Base-by-base conservation (phyloP, 2,329 filamentous ascomycete species). In the Hypoxylon sp. region DNA sequence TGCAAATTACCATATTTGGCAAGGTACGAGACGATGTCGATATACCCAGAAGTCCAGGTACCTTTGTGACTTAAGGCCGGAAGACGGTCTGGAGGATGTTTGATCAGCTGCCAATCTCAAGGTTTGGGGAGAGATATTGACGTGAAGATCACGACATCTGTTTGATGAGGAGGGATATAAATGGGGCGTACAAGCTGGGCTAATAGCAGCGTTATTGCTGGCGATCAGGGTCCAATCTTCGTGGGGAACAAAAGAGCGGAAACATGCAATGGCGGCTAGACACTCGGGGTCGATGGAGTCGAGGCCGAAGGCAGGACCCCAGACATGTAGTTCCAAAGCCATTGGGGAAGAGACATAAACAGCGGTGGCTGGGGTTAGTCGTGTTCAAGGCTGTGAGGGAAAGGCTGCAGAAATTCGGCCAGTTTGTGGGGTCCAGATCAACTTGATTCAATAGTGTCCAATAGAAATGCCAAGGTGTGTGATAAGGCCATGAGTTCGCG, bases 281-380 rank as follows among this genome's bases (percentile, higher is more conserved):
- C 94, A 98, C 82, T 97, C 92, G 47, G 95, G 85, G 75, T 98
- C 94, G 74, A 98, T 91, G 45, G 96, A 98, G 12, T 95, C 90
- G 46, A 97, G 87, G 41, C 89, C 90, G 78, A 97, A 97, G 41
- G 92, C 94, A 58, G 93, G 90, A 52, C 94, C 94, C 91, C 94
- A 97, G 75, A 97, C 87, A 80, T 97, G 91, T 65, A 99, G 87
- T 80, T 95, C 88, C 51, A 93, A 81, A 68, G 88, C 74, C 78
- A 79, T 81, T 56, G 55, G 32, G 32, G 25, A 50, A 21, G 14
- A 29, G n/a, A 39, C 19, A n/a, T 41, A 32, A 30, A 34, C 19
- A 30, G 45, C 25, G 39, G 25, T 50, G 53, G 47, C 54, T 65
- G 21, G 46, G 47, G 30, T 16, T 53, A 11, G 39, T 37, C 25